These are phyloP conservation scores for Metschnikowia henanensis DNA, from an alignment of 805 yeast genomes.

Conservation along the genomic window DNA sequence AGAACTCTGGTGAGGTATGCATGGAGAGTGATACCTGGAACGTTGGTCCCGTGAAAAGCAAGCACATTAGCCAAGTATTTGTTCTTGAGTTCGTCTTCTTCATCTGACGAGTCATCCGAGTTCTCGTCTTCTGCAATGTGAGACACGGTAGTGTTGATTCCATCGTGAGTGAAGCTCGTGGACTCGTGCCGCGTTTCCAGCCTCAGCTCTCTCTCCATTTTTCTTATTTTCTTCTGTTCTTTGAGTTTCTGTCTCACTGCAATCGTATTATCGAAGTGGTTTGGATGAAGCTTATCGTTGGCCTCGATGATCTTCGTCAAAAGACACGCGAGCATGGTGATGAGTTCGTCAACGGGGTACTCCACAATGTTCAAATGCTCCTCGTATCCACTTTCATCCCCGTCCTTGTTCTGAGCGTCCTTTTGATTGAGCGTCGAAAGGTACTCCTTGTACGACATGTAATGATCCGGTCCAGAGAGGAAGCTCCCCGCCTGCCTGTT, in stretches of 20 bases:
- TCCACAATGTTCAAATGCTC: slow-evolving; percentile 76
- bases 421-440: slow-evolving; percentile 26
- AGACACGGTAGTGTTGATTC: slow-evolving; percentile 18
- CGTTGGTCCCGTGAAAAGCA: slow-evolving; percentile 93
- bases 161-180: slow-evolving; percentile 14
- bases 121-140: slow-evolving; percentile 25
- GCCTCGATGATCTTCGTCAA: slow-evolving; percentile 87
- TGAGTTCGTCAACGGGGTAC: slow-evolving; percentile 76
- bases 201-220: slow-evolving; percentile 21
- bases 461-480: slow-evolving; percentile 38
- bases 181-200: slow-evolving; percentile 6
- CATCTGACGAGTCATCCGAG: slow-evolving; percentile 21
- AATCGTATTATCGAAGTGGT: slow-evolving; percentile 51
- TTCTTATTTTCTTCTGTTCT: slow-evolving; percentile 32
- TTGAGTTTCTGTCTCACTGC: slow-evolving; percentile 40
- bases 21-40: slow-evolving; percentile 92
- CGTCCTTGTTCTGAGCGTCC: slow-evolving; percentile 12
- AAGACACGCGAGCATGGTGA: slow-evolving; percentile 82
- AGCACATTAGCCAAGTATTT: slow-evolving; percentile 67
- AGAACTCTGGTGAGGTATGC: slow-evolving; percentile 88
- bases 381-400: slow-evolving; percentile 26
- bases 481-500: background rate
- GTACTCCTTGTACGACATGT: slow-evolving; percentile 44
- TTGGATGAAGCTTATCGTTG: slow-evolving; percentile 80
- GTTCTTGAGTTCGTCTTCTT: slow-evolving; percentile 45